phyloP scores from a whole-genome alignment of 148 eudicot species.

The Rhododendron ovatum region DNA sequence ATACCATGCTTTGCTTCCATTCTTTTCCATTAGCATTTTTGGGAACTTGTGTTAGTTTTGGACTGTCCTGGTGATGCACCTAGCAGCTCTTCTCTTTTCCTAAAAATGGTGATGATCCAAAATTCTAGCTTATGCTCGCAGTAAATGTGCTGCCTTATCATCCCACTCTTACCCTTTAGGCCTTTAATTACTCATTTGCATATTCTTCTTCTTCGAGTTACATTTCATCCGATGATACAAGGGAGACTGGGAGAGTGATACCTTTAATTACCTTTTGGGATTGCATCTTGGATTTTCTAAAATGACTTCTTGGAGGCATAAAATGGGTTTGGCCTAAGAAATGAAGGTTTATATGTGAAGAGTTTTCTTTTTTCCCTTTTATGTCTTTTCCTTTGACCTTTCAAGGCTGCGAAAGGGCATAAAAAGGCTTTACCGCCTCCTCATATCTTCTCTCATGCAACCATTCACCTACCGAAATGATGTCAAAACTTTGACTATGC shows the following conservation, averaged over 20 bases:
- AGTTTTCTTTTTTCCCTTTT: background rate
- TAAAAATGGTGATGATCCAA: background rate
- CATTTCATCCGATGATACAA: background rate
- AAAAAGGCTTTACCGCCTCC: background rate
- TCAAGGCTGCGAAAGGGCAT: background rate
- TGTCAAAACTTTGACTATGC: background rate
- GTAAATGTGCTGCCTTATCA: background rate
- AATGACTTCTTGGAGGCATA: background rate
- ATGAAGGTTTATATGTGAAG: background rate
- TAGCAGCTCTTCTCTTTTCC: background rate
- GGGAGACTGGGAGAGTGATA: background rate
- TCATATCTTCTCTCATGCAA: background rate
- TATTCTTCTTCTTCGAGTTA: background rate
- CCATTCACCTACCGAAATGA: background rate
- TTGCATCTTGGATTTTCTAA: background rate
- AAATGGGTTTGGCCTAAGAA: background rate
- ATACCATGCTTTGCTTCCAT: background rate
- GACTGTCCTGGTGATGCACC: background rate
- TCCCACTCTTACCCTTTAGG: background rate
- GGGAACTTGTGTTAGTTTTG: background rate
- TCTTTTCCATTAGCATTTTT: background rate
- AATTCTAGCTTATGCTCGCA: background rate
- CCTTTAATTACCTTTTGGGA: background rate
- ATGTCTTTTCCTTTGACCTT: background rate
- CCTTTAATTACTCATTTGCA: background rate